Evolutionary conservation across 2,329 filamentous ascomycete genomes (phyloP), one percentile per base, ranked within the genome.

Genomic region (Colletotrichum tropicicola): DNA sequence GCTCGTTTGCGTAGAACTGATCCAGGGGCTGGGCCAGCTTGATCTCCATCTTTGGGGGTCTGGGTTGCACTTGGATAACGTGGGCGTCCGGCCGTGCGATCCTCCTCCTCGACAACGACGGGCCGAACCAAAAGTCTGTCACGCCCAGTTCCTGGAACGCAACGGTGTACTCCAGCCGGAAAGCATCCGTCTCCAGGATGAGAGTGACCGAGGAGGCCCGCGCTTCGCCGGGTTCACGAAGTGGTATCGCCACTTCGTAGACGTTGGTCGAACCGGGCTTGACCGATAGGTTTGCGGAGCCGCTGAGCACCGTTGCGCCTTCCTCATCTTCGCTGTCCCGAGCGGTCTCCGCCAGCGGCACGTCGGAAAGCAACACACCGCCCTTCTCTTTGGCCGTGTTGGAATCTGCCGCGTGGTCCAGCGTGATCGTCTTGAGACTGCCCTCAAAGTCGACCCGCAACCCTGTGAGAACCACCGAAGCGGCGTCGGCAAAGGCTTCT

Each of bases 1-100:
- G 76, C 78, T 99, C 96, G 71, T 97, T 91, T 1, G 92, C 92
- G 74, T 97, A 98, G 75, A 95, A 97, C 58, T 94, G 90, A 12
- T 88, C 84, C 60, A 85, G 82, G 7, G 90, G 77, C 41, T 88
- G 85, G 2, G 87, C 81, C 9, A 93, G 79, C 25, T 81, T 85
- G 47, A 99, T 87, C 70, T 93, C 89, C 81, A 99, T 89, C 77
- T 98, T 98, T 0, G 96, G 96, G 27, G 95, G 96, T 69, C 97
- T 92, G 1, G 96, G 95, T 57, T 94, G 84, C 23, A 99, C 89
- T 59, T 88, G 90, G 59, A 97, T 86, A 2, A 81, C 80, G 32
- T 86, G 82, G 8, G 86, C 79, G 48, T 85, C 81, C 10, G 77
- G 69, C 8, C 87, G 82, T 27, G 83, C 77, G 19, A 87, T 75